Evolutionary conservation across 2,329 filamentous ascomycete genomes (phyloP).

Genomic region (Clonostachys rhizophaga): DNA sequence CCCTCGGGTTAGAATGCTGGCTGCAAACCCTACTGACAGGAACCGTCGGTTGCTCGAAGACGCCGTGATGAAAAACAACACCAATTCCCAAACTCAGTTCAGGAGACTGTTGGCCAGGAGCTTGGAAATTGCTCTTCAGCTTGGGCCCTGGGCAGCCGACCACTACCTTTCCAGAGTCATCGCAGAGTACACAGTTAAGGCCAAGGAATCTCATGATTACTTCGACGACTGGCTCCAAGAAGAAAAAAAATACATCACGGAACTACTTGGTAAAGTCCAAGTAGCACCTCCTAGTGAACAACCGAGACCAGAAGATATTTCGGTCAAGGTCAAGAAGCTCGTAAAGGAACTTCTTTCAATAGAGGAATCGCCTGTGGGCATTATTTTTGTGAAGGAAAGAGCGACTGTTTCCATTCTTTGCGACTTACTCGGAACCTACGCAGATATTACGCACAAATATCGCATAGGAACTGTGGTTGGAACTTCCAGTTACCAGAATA

Average conservation of each 20-base stretch:
- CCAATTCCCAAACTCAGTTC: conserved; percentile 51
- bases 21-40: conserved; percentile 30
- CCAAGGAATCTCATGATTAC: conserved; percentile 10
- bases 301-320: conserved; percentile 26
- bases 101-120: conserved; percentile 46
- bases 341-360: conserved; percentile 42
- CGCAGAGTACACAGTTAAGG: conserved; percentile 17
- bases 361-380: conserved; percentile 40
- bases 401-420: conserved; percentile 55
- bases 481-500: conserved; percentile 29
- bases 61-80: conserved; percentile 37
- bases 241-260: conserved; percentile 52
- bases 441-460: conserved; percentile 38
- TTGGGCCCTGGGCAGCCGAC: conserved; percentile 67
- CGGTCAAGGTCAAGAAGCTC: conserved; percentile 53
- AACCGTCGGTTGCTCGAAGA: conserved; percentile 29
- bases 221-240: conserved; percentile 36
- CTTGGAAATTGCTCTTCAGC: conserved; percentile 43
- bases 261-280: conserved; percentile 33
- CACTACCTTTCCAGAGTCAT: conserved; percentile 54
- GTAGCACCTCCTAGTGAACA: conserved; percentile 6
- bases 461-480: conserved; percentile 52
- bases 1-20: conserved; percentile 50
- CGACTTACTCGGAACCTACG: conserved; percentile 50
- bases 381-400: conserved; percentile 65